A percentile compares a stretch with the other conserved stretches of the same genome.
phyloP scores from a whole-genome alignment of 805 yeast species.

The Cyberlindnera suaveolens region DNA sequence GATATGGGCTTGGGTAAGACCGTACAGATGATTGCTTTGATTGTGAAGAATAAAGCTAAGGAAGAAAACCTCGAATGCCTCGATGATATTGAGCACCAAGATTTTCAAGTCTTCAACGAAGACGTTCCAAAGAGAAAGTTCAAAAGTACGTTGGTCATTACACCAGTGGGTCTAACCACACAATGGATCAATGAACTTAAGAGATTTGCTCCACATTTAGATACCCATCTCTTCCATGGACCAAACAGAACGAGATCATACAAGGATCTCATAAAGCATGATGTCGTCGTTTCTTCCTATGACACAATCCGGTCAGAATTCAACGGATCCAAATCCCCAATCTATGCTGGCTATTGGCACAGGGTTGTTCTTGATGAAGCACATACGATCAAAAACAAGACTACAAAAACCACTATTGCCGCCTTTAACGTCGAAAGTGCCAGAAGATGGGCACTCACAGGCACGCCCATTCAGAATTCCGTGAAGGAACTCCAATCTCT shows the following conservation, averaged over 20 bases:
- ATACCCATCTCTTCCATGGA: constrained; percentile 52
- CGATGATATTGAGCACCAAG: constrained; percentile 6
- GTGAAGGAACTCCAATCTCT: constrained; percentile 48
- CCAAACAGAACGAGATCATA: constrained; percentile 30
- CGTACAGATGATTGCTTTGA: constrained; percentile 65
- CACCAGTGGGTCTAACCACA: constrained; percentile 66
- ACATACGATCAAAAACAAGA: constrained; percentile 49
- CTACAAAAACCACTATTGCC: constrained; percentile 41
- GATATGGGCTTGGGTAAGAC: constrained; percentile 93
- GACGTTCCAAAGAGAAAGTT: constrained; percentile 13
- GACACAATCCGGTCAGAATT: constrained; percentile 43
- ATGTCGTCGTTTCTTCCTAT: constrained; percentile 65
- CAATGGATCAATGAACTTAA: constrained; percentile 71
- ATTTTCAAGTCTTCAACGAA: constrained; percentile 1
- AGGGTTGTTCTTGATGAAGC: constrained; percentile 60
- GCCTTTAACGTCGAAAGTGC: constrained; percentile 33
- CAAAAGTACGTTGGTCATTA: constrained; percentile 52
- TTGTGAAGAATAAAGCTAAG: constrained; percentile 27
- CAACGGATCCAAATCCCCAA: constrained; percentile 20
- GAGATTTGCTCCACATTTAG: constrained; percentile 40
- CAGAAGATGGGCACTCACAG: constrained; percentile 55
- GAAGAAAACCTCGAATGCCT: constrained; percentile 7
- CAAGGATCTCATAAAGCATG: constrained; percentile 38
- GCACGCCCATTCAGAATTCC: constrained; percentile 59
- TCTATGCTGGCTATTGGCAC: constrained; percentile 32